Percentiles rank a stretch among this genome's conserved stretches.
Conservation (phyloP, 805 yeast genomes). For the Dipodascopsis uninucleata region DNA sequence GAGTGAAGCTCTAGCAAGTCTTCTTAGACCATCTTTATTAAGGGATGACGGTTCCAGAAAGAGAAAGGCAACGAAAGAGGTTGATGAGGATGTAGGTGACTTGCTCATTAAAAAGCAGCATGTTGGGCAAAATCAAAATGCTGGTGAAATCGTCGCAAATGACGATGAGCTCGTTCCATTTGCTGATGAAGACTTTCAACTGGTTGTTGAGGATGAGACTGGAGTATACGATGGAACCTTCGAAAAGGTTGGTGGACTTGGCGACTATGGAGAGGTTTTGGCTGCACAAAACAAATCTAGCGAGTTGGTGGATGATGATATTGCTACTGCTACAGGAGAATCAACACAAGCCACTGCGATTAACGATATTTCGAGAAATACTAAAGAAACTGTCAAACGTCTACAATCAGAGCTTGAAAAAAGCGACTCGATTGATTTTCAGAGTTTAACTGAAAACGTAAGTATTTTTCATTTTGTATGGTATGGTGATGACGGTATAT, state of each 20-base stretch:
- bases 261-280: too few relatives aligned
- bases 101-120: constrained; percentile 9
- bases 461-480: constrained; percentile 33
- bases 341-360: constrained; percentile 20
- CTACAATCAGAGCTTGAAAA: constrained; percentile 40
- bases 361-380: constrained; percentile 42
- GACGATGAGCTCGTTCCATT: constrained; percentile 5
- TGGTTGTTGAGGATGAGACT: not conserved
- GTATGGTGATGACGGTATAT: constrained; percentile 2
- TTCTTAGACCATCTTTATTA: constrained; percentile 6
- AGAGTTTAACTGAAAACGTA: constrained; percentile 14
- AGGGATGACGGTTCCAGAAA: constrained; percentile 1
- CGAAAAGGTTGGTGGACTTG: too few relatives aligned
- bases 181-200: constrained; percentile 7
- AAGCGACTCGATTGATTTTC: constrained; percentile 33
- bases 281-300: too few relatives aligned
- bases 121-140: constrained; percentile 2
- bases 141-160: constrained; percentile 4
- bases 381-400: constrained; percentile 47
- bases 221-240: constrained; percentile 1
- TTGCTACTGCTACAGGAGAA: constrained; percentile 8
- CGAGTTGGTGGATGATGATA: constrained; percentile 13
- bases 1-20: constrained; percentile 8
- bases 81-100: constrained; percentile 18
- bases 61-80: constrained; percentile 15